Base-by-base conservation (phyloP, 169 alveolate genomes). In the Plasmodium cynomolgi region DNA sequence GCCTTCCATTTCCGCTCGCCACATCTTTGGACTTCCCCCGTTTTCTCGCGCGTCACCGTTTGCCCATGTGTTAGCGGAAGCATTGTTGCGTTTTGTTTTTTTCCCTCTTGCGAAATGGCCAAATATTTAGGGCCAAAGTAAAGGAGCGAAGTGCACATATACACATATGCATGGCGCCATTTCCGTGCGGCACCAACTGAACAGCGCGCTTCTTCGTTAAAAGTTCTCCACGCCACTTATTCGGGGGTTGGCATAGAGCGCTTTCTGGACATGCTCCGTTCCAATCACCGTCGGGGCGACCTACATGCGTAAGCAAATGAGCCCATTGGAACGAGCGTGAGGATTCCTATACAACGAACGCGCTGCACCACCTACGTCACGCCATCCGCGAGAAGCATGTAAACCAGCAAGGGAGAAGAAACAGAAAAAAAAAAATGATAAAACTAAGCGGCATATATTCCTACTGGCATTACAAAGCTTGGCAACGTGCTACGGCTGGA, bases 401-500 rank as follows among this genome's bases (percentile, higher is more conserved):
- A 80, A 15, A 39, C 29, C 20, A 17, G 26, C 62, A 80, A 81
- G 62, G 31, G 39, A 20, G 68, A 41, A 50, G 56, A 29, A 80
- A 33, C 34, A n/a, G 50, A 54, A 84, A 26, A 47, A 84, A 31
- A 31, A 83, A 79, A 37, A 86, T 86, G 93, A 75, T 75, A 47
- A 83, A 81, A 41, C 81, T 93, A 83, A 96, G 93, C 96, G 84
- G 84, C 93, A 86, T 34, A 56, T 23, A 92, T 84, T 92, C 81
- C 39, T 97, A 96, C 95, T 97, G 98, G 98, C 98, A 97, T 96
- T 97, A 97, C 93, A 97, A 97, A 82, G 94, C 97, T 33, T 97
- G 98, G 98, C 98, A 97, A 88, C 85, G 98, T 17, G 93, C 95
- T 50, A 97, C 98, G 17, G 98, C 98, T 5, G 98, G 98, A 6